Base-by-base conservation (phyloP, 352 stramenopile species). In the Pythium insidiosum region DNA sequence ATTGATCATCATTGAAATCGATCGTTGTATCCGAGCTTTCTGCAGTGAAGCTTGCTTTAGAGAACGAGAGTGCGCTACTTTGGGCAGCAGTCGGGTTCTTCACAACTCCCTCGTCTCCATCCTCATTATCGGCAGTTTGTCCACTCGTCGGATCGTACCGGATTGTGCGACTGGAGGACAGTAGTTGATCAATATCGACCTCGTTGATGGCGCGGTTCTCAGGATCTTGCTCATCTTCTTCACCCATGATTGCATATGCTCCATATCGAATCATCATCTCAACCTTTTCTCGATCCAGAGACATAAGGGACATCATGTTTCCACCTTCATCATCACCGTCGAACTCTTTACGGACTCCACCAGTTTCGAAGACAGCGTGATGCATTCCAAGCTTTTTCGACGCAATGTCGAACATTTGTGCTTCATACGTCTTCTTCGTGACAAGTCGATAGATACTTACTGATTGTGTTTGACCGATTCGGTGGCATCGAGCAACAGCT, bases 381-480 rank as follows among this genome's bases (percentile, higher is more conserved):
- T 99, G 95, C 58, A 99, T 93, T 9, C 96, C 97, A 6, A 99
- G 75, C 63, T 99, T 99, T 63, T 97, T 98, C 19, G 82, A 97
- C 12, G 96, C 96, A 50, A 98, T 95, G 45, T 98, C 95, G 74
- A 99, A 99, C 94, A 99, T 99, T 57, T 99, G 95, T 35, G 96
- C 93, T 69, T 99, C 97, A 56, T 99, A 99, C 18, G 94, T 98
- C 39, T 97, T 94, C 67, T 97, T 98, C 9, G 96, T 99, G 46
- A 99, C 94, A 10, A 99, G 73, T 43, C 97, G 95, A 68, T 99
- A 99, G 25, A 99, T 98, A 57, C 94, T 97, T 28, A 99, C 97
- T 26, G 97, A 95, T 57, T 99, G 98, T 0, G 95, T 99, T 64
- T 99, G 96, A 6, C 97, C 97, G 51, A 99, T 99, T 61, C 97